Evolutionary conservation across 495 filamentous ascomycete species (phyloP).

Genomic region (Penicillium canariense): DNA sequence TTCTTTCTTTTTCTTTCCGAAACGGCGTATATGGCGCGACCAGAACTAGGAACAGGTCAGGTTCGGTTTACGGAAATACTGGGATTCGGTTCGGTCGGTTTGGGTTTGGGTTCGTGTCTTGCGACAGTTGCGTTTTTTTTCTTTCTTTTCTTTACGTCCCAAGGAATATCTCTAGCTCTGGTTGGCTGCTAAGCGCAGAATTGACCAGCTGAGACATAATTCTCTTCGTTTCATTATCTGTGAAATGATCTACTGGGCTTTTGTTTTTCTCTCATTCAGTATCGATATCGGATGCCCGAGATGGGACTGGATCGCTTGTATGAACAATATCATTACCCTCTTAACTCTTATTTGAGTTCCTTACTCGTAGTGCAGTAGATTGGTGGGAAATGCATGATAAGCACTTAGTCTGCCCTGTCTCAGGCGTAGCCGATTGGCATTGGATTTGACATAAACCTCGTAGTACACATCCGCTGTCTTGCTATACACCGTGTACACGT

Average conservation of each 20-base stretch:
- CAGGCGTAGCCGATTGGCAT: too few species aligned
- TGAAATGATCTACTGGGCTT: slow-evolving; percentile 21
- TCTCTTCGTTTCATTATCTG: slow-evolving; percentile 14
- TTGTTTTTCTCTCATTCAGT: slow-evolving; percentile 11
- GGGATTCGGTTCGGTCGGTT: slow-evolving; percentile 22
- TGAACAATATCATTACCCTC: slow-evolving; percentile 20
- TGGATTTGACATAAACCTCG: too few species aligned
- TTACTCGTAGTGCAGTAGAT: neutral
- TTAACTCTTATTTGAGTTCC: neutral
- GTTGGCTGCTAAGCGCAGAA: neutral
- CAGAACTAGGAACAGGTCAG: slow-evolving; percentile 17
- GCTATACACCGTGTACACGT: too few species aligned
- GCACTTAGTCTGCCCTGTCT: neutral
- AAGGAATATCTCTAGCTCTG: neutral
- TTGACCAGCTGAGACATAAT: neutral
- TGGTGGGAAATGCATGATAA: neutral
- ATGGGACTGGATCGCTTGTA: slow-evolving; percentile 26
- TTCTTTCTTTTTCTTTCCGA: slow-evolving; percentile 19
- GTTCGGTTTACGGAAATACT: slow-evolving; percentile 36
- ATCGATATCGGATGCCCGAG: slow-evolving; percentile 10
- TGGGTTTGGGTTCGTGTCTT: slow-evolving; percentile 22
- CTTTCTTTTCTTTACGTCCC: slow-evolving; percentile 4
- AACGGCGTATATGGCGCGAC: slow-evolving; percentile 37
- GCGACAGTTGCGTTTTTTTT: slow-evolving; percentile 3
- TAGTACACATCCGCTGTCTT: too few species aligned